Evolutionary conservation across 2,329 filamentous ascomycete species (phyloP), one percentile per base, ranked within the genome.

Genomic region (Sporothrix euskadiensis): DNA sequence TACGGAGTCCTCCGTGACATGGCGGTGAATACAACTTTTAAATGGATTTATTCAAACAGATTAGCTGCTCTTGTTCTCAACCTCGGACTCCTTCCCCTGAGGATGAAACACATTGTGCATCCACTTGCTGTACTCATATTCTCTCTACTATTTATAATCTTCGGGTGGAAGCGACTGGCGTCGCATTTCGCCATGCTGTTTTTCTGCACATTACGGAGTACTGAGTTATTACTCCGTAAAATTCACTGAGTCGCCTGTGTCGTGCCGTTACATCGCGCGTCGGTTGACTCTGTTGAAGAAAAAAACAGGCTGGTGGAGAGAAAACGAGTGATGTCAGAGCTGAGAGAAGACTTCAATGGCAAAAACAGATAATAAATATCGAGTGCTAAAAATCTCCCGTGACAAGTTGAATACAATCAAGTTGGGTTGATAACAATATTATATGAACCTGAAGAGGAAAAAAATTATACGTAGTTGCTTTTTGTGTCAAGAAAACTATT

Each of bases 261-360:
- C 14, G 22, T 52, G 70, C 70, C 22, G 71, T 72, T 69, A 72
- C 63, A 72, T 72, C 52, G 71, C 32, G 61, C 52, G 71, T 68
- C 61, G 61, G 61, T 35, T 68, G 35, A 72, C 61, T 59, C 71
- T 35, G 71, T 12, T 57, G 35, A n/a, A 32, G 14, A 49, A 41
- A 32, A 57, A 57, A 41, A 54, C 57, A 59, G 56, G 59, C 22
- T 44, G 39, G 2, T 41, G 59, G 4, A 63, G 3, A 22, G 19
- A 6, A 63, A 41, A 63, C 14, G 3, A 41, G 35, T 63, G 59
- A 44, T 63, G 59, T 63, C 59, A 59, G 52, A 49, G 52, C 26
- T 52, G 47, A 52, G 47, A 35, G 35, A 35, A 35, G 35, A 35
- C 35, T 35, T 35, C 2, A 8, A 35, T 35, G 35, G 35, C 8